phyloP scores from a whole-genome alignment of 768 basidiomycete genomes.

The Mycena rosella region DNA sequence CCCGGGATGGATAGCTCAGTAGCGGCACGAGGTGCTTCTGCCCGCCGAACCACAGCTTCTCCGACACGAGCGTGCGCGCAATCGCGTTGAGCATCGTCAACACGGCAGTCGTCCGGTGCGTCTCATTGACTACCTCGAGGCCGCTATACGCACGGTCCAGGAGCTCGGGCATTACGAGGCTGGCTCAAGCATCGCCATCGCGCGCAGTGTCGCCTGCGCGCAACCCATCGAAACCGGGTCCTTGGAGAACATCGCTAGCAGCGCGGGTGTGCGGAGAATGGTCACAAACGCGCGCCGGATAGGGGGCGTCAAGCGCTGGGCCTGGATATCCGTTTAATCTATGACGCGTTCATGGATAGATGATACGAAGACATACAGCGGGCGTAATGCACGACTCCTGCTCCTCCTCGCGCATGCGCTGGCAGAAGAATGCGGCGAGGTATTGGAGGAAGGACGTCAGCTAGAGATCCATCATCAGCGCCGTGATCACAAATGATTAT shows the following conservation, averaged over 20 bases:
- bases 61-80: slow-evolving; percentile 79
- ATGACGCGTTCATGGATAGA: background rate
- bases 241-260: slow-evolving; percentile 93
- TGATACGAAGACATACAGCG: slow-evolving; percentile 54
- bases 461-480: slow-evolving; percentile 49
- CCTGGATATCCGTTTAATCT: slow-evolving; percentile 52
- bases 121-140: slow-evolving; percentile 94
- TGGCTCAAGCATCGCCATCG: slow-evolving; percentile 85
- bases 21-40: slow-evolving; percentile 91
- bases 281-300: slow-evolving; percentile 89
- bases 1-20: slow-evolving; percentile 90
- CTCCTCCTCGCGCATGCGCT: slow-evolving; percentile 86
- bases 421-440: slow-evolving; percentile 80
- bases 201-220: slow-evolving; percentile 83
- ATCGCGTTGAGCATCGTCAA: slow-evolving; percentile 87
- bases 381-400: slow-evolving; percentile 84
- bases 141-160: slow-evolving; percentile 93
- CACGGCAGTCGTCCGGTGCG: slow-evolving; percentile 93
- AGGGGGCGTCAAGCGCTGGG: slow-evolving; percentile 80
- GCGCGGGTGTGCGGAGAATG: slow-evolving; percentile 85
- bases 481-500: slow-evolving; percentile 11
- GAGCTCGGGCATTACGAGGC: slow-evolving; percentile 89
- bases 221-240: slow-evolving; percentile 85
- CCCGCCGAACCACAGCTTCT: slow-evolving; percentile 85
- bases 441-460: slow-evolving; percentile 80